Percentiles rank a stretch among this genome's conserved stretches.
These are phyloP conservation scores for Gelatoporia subvermispora DNA, from an alignment of 768 basidiomycete species.

Conservation along the genomic window DNA sequence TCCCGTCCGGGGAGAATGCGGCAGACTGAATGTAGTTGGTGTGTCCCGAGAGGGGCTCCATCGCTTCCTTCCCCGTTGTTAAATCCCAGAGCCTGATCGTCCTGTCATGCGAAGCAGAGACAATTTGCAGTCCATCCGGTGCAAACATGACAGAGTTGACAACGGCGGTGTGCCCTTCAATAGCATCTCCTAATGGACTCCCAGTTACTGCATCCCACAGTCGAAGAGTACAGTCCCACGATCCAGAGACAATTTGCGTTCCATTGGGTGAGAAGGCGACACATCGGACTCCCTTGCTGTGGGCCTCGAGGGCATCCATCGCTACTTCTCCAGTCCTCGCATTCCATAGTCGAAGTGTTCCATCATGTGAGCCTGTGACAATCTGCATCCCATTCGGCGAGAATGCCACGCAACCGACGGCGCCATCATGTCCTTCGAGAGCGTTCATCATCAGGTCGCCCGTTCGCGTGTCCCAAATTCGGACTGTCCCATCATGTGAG, in stretches of 20 bases:
- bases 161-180: no score
- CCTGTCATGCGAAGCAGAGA: no score
- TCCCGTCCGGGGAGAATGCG: slow-evolving; percentile 16
- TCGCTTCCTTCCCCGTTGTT: slow-evolving; percentile 13
- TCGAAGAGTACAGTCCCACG: slow-evolving; percentile 38
- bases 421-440: slow-evolving; percentile 3
- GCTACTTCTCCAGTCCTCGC: neutral
- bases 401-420: neutral
- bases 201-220: no score
- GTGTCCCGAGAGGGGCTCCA: slow-evolving; percentile 12
- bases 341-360: slow-evolving; percentile 7
- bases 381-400: neutral
- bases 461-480: slow-evolving; percentile 5
- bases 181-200: no score
- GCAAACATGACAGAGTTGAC: no score
- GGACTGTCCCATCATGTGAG: no score
- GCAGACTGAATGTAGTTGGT: slow-evolving; percentile 21
- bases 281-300: slow-evolving; percentile 25
- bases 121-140: no score
- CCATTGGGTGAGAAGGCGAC: slow-evolving; percentile 41
- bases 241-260: slow-evolving; percentile 36
- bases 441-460: slow-evolving; percentile 2
- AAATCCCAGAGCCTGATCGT: no score
- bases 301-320: slow-evolving; percentile 4
- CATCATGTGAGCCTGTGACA: neutral